phyloP scores from a whole-genome alignment of 768 basidiomycete genomes.

The Mycena pura region DNA sequence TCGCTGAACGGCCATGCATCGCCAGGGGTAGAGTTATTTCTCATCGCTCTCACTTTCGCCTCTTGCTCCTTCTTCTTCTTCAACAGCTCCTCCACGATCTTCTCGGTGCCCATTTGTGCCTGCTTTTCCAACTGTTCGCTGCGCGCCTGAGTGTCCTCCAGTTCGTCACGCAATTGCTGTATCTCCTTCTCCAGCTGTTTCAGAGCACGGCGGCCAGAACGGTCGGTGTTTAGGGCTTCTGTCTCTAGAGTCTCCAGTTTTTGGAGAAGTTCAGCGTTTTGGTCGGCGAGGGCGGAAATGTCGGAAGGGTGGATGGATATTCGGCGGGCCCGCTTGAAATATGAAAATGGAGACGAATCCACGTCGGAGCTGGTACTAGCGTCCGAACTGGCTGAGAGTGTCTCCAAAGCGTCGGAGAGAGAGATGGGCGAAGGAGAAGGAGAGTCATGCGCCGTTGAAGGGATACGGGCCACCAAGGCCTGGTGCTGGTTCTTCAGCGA shows the following conservation, averaged over 20 bases:
- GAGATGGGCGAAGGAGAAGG: conserved; percentile 46
- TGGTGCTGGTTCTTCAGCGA: conserved; percentile 76
- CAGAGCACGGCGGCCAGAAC: conserved; percentile 70
- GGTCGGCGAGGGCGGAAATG: conserved; percentile 75
- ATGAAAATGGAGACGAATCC: conserved; percentile 30
- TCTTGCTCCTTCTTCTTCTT: conserved; percentile 58
- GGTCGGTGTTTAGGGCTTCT: conserved; percentile 71
- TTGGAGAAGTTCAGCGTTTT: conserved; percentile 80
- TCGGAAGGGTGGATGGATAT: conserved; percentile 74
- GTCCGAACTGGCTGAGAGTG: not conserved
- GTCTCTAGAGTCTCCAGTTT: conserved; percentile 80
- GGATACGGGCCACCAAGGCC: conserved; percentile 70
- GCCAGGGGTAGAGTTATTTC: conserved; percentile 41
- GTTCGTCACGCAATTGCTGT: conserved; percentile 70
- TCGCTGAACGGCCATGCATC: conserved; percentile 40
- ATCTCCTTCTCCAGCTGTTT: conserved; percentile 84
- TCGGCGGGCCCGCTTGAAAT: conserved; percentile 43
- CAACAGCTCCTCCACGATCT: conserved; percentile 50
- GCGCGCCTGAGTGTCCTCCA: conserved; percentile 75
- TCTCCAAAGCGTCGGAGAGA: conserved; percentile 30
- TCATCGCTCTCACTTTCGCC: conserved; percentile 59
- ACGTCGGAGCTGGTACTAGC: conserved; percentile 37
- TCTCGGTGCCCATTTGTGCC: conserved; percentile 53
- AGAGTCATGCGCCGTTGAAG: conserved; percentile 47
- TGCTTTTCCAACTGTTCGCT: conserved; percentile 77